Evolutionary conservation across 257 asterid species (phyloP).

Genomic region (Gentiana dahurica): DNA sequence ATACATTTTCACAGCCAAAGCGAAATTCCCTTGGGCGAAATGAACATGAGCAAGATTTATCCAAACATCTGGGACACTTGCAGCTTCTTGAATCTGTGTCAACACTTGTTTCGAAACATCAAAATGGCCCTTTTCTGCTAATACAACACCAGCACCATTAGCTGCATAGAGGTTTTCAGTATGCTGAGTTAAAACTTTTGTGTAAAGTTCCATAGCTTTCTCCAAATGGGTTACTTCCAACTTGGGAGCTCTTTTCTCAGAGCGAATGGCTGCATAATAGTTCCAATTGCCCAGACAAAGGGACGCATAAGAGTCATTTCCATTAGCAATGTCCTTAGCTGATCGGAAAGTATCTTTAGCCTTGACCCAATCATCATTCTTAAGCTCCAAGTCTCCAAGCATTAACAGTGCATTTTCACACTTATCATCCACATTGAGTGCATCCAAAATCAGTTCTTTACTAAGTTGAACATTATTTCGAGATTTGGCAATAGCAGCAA

Average conservation of each 20-base stretch:
- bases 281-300: slow-evolving; percentile 99
- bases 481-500: slow-evolving; percentile 92
- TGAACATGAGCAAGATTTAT: slow-evolving; percentile 97
- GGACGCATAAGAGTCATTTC: slow-evolving; percentile 88
- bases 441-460: slow-evolving; percentile 69
- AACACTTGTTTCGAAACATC: slow-evolving; percentile 92
- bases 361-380: slow-evolving; percentile 99
- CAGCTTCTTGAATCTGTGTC: slow-evolving; percentile 99
- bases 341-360: slow-evolving; percentile 91
- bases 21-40: slow-evolving; percentile 93
- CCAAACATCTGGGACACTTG: slow-evolving; percentile 99
- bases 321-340: slow-evolving; percentile 68
- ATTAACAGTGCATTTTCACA: slow-evolving; percentile 82
- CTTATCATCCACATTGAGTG: slow-evolving; percentile 69
- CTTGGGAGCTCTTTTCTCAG: slow-evolving; percentile 90
- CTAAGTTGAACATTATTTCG: slow-evolving; percentile 74
- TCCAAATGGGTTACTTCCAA: slow-evolving; percentile 94
- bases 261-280: slow-evolving; percentile 54
- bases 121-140: slow-evolving; percentile 95
- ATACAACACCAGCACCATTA: slow-evolving; percentile 96
- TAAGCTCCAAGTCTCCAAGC: slow-evolving; percentile 98
- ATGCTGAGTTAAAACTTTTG: slow-evolving; percentile 79
- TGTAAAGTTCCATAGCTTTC: slow-evolving; percentile 94
- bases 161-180: slow-evolving; percentile 94
- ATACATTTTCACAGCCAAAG: slow-evolving; percentile 97